These are phyloP conservation scores for Nannizziopsis barbatae DNA, from an alignment of 2,329 filamentous ascomycete species.

Conservation along the genomic window DNA sequence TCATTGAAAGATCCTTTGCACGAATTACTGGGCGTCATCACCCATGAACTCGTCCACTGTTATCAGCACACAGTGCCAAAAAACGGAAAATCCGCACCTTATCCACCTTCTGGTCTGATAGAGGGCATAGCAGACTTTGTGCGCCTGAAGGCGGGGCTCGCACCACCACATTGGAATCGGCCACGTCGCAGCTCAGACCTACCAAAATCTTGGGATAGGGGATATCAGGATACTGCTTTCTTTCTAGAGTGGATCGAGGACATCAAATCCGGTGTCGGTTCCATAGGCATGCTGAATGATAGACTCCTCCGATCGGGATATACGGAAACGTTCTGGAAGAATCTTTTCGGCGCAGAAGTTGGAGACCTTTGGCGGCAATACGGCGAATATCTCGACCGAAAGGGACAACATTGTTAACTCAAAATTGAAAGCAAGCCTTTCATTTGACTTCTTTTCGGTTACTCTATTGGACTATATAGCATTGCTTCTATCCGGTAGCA, in stretches of 20 bases:
- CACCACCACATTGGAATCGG: constrained; percentile 71
- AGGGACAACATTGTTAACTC: neutral
- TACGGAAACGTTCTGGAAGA: constrained; percentile 26
- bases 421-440: neutral
- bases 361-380: constrained; percentile 67
- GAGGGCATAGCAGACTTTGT: constrained; percentile 95
- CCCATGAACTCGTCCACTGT: constrained; percentile 91
- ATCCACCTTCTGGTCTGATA: constrained; percentile 60
- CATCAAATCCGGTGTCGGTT: constrained; percentile 55
- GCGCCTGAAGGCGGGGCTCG: constrained; percentile 58
- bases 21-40: constrained; percentile 73
- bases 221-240: constrained; percentile 84
- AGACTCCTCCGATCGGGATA: constrained; percentile 29
- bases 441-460: neutral
- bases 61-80: constrained; percentile 65
- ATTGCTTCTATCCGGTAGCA: too few relatives aligned
- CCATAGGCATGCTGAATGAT: constrained; percentile 47
- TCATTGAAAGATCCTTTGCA: constrained; percentile 23
- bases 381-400: constrained; percentile 36
- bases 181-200: constrained; percentile 36
- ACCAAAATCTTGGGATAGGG: constrained; percentile 65
- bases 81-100: constrained; percentile 18
- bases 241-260: constrained; percentile 78
- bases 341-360: constrained; percentile 55
- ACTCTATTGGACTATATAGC: too few relatives aligned